Base-by-base conservation (phyloP, 257 asterid genomes). In the Solanum virginianum region DNA sequence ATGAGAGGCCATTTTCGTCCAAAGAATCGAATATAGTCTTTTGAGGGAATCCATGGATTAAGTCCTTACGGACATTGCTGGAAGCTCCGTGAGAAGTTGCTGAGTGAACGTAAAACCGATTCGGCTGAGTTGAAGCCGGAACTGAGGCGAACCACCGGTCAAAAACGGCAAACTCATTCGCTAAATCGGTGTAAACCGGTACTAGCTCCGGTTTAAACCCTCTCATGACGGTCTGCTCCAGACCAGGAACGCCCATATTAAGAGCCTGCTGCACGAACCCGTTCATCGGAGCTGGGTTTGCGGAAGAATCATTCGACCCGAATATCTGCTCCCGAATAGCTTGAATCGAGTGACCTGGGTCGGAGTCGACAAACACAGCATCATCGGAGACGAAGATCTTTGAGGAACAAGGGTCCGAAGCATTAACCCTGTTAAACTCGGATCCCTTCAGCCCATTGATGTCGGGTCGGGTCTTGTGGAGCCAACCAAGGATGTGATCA, bases 31-130 rank as follows among this genome's bases (percentile, higher is more conserved):
- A 96, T n/a, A 96, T 96, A 1, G 99, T 96, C 83, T 94, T 96
- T 86, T 96, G 99, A 0, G 99, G 99, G 90, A 94, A 96, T 10
- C 99, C 99, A 39, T 91, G 75, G 89, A 96, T 91, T 36, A 96
- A 91, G 84, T 94, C 99, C 83, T 91, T 96, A 71, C 97, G 85
- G 2, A 96, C 99, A 84, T 96, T 96, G 85, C 99, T 96, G 10
- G 99, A 96, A 68, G 98, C 98, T 41, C 98, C 99, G 88, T 96
- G 98, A n/a, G 99, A 96, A 47, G 99, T 96, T 15, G 98, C 98
- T 24, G 99, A 96, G 84, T 96, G 99, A 41, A 96, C 97, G 85
- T 96, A 96, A 88, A 96, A 93, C 84, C 99, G 91, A 84, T 96
- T 96, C 68, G 99, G 98, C 87, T 96, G 98, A 53, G 99, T 96